phyloP scores from a whole-genome alignment of 495 filamentous ascomycete species.

The Hypoxylon lienhwacheense region DNA sequence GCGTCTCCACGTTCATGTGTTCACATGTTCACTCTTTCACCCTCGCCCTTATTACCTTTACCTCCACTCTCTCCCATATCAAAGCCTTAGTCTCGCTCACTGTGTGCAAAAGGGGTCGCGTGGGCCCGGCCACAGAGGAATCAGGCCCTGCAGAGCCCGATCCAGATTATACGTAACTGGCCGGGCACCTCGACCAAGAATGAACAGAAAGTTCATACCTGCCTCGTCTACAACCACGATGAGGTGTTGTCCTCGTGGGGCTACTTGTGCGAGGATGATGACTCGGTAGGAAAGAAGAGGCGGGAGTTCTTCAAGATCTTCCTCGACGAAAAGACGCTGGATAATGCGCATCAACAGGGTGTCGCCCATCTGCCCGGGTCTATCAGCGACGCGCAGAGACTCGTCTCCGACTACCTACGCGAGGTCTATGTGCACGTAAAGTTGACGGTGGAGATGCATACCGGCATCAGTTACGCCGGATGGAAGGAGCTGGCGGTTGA shows the following conservation, averaged over 20 bases:
- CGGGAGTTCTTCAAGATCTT: conserved; percentile 65
- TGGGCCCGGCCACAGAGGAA: conserved; percentile 22
- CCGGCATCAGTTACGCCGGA: conserved; percentile 39
- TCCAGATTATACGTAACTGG: conserved; percentile 63
- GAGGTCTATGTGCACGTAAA: conserved; percentile 60
- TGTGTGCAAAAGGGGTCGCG: conserved; percentile 14
- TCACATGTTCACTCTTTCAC: too few species aligned
- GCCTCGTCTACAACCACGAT: conserved; percentile 53
- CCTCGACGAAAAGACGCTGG: conserved; percentile 48
- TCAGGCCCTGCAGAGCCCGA: conserved; percentile 43
- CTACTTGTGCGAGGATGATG: conserved; percentile 56
- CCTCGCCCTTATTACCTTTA: background rate
- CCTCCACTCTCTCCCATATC: too few species aligned
- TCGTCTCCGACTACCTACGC: conserved; percentile 58
- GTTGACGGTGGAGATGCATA: conserved; percentile 47
- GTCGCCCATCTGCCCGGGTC: conserved; percentile 36
- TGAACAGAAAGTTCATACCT: conserved; percentile 63
- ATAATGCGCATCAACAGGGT: conserved; percentile 42
- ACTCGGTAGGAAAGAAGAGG: conserved; percentile 37
- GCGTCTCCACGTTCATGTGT: too few species aligned
- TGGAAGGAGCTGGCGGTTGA: conserved; percentile 58
- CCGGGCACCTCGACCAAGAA: conserved; percentile 54
- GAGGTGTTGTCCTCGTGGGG: conserved; percentile 56
- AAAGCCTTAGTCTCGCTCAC: too few species aligned
- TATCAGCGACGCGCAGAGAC: conserved; percentile 52